Base-by-base conservation (phyloP, 2,329 filamentous ascomycete genomes). In the Cytospora chrysosperma region DNA sequence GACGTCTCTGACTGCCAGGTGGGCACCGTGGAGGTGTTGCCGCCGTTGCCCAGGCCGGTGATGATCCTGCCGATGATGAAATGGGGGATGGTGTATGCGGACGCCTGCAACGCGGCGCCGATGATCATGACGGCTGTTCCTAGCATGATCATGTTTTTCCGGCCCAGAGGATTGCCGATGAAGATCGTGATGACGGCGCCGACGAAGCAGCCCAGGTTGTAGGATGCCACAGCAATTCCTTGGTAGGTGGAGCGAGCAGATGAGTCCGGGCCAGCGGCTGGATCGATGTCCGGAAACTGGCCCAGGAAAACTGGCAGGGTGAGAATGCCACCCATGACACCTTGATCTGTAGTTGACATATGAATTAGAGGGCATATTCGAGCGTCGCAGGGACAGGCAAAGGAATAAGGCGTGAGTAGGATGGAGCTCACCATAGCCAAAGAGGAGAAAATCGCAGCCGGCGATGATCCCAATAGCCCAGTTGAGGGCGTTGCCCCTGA, bases 291-390 rank as follows among this genome's bases (percentile, higher is more conserved):
- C 0, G 84, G 85, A 67, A 87, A 87, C 19, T 77, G 74, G 2
- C 73, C 69, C 2, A 86, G 77, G 69, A 90, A 91, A 12, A 81
- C 81, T 24, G 82, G 76, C 70, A 93, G 82, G 3, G 89, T 91
- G 62, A 94, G 78, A 67, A 94, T 86, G 62, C 88, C 88, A 53
- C 88, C 90, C 82, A 91, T 92, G 12, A 92, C 88, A 71, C 89
- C 87, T 75, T 90, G 88, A 73, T 92, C 89, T 88, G 82, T 13
- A 81, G 75, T 21, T 19, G n/a, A 37, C 27, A 5, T 2, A 21
- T 21, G 10, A 24, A 9, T 47, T 24, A 47, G 60, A 52, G 40
- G 28, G 28, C 32, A 34, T 34, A 2, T 3, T 12, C 1, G 15
- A 13, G 32, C 12, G 32, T 13, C 7, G 10, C 6, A 34, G 30